Base-by-base conservation (phyloP, 345 rosid species). In the Anacardium occidentale region DNA sequence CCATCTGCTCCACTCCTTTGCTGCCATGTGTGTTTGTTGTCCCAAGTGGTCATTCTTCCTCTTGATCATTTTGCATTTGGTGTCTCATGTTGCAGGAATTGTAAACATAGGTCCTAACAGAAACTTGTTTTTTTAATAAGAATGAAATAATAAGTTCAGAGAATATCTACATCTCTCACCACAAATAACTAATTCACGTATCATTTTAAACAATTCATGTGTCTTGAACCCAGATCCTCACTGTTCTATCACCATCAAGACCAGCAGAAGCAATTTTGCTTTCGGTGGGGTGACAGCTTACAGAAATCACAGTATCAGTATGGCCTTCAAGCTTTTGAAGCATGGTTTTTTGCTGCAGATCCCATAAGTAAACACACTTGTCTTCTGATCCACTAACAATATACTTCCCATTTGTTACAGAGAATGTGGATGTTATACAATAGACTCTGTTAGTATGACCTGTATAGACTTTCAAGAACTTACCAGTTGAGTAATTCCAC, bases 341-440 rank as follows among this genome's bases (percentile, higher is more conserved):
- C 89, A 89, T 78, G 24, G 89, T 90, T 79, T 86, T 92, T 72
- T 78, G 86, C 77, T 95, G 99, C 57, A 95, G 89, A 87, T 95
- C 96, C 99, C 99, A 95, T 24, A 95, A 59, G 79, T 91, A 95
- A 34, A 95, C 88, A 68, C 96, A 91, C 12, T 84, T 84, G 60
- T 92, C 99, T 75, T 95, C 99, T 6, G 99, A 95, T 45, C 98
- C 99, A 26, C 99, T 92, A 17, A 95, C 98, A 44, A 95, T 95
- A 71, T 87, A 95, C 69, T 92, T 95, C 54, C 97, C 99, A 37
- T 85, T 90, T 7, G 98, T 95, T 53, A 95, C 99, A 0, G 99
- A 91, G 82, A 95, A 95, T n/a, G 99, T 92, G 1, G 99, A 81
- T 64, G 91, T 91, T 70, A 91, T 77, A 74, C 98, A 95, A 79